Percentiles rank a stretch among this genome's conserved stretches.
phyloP scores from a whole-genome alignment of 1,284 basidiomycete species.

The Cryptococcus sp. region DNA sequence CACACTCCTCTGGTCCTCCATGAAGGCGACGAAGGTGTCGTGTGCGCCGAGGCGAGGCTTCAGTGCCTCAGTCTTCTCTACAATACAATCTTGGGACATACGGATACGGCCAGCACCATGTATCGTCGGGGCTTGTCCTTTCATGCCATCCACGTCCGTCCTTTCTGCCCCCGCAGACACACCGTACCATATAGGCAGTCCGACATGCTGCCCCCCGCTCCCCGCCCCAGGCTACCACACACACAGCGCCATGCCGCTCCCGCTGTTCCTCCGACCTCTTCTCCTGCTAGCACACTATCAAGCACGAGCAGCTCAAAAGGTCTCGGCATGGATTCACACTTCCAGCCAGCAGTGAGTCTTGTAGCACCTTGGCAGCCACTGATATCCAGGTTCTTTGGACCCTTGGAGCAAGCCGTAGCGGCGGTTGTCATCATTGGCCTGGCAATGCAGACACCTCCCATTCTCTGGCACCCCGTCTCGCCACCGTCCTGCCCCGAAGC shows the following conservation, averaged over 20 bases:
- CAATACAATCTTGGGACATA: too few species aligned
- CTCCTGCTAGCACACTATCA: conserved; percentile 22
- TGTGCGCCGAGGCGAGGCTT: too few species aligned
- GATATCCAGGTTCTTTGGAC: conserved; percentile 31
- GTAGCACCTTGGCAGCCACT: neutral
- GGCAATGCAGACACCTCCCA: conserved; percentile 19
- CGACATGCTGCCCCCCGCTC: neutral
- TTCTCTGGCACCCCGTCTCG: neutral
- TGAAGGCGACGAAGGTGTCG: too few species aligned
- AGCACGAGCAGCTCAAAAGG: neutral
- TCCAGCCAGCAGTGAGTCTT: conserved; percentile 17
- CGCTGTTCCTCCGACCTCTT: conserved; percentile 27
- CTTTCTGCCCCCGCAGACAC: neutral
- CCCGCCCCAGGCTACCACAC: neutral
- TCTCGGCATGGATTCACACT: conserved; percentile 9
- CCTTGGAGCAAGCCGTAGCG: conserved; percentile 33
- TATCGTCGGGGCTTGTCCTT: too few species aligned
- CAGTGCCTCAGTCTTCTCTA: too few species aligned
- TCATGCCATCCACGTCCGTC: neutral
- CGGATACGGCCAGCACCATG: too few species aligned
- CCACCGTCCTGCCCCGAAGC: neutral
- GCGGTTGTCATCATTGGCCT: conserved; percentile 31
- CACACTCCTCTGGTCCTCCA: too few species aligned
- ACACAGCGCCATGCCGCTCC: conserved; percentile 15
- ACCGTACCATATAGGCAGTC: neutral